Base-by-base conservation (phyloP, 2,329 filamentous ascomycete species). In the Penicillium expansum region DNA sequence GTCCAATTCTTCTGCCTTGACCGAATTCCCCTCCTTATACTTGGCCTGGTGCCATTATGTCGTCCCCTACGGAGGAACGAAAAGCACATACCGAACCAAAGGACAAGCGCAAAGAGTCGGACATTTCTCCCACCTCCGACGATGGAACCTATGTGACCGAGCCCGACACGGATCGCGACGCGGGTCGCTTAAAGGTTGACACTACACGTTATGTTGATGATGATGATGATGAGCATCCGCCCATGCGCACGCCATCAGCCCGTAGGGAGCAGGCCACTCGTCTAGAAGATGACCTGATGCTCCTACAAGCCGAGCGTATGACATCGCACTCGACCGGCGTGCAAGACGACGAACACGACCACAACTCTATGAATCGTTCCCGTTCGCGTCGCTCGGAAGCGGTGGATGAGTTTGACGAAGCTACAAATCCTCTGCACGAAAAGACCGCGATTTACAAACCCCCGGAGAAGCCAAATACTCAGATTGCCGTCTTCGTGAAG, bases 361-460 rank as follows among this genome's bases (percentile, higher is more conserved):
- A 67, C 8, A 74, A 75, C 22, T 82, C 82, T 2, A 74, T 85
- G 38, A 75, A 77, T 56, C 77, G 79, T 14, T 79, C 81, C 4
- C 77, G 83, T 45, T 84, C 82, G 5, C 78, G 79, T 39, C 75
- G 78, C 10, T 68, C 80, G 1, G 84, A 87, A 20, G 79, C 81
- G 2, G 74, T 87, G 4, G 86, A 89, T 66, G 86, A 89, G 52
- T 88, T 88, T 63, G 86, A 88, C 61, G 79, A 81, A 44, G 83
- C 84, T 22, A 89, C 87, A 3, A 88, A 88, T 52, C 87, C 87
- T 0, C 75, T 89, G 33, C 86, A 90, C 65, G 86, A 89, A 68
- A 84, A 84, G 66, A 80, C 85, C 1, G 82, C 83, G 38, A 75
- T 85, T 44, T 90, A 88, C 71, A 84, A 83, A 64, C 86, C 86